Conservation (phyloP, 305 asterid genomes). For the Plantago rigida region DNA sequence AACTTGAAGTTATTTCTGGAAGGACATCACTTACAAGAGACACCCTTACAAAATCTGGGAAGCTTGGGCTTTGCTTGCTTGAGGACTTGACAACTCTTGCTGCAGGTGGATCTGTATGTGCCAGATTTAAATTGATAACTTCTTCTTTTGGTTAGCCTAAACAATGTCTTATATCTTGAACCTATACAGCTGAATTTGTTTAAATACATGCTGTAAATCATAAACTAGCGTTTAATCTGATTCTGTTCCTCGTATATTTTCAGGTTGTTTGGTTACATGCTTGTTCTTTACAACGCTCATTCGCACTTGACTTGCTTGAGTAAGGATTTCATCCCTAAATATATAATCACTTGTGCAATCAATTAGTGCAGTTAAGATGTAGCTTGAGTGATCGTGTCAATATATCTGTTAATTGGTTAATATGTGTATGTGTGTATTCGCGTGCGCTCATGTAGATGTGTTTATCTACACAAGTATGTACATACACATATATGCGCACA, state of each 20-base stretch:
- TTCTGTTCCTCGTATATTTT: constrained; percentile 31
- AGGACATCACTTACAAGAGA: constrained; percentile 55
- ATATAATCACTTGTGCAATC: constrained; percentile 11
- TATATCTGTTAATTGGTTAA: background rate
- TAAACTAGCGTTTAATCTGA: constrained; percentile 16
- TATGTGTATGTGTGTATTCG: too few relatives aligned
- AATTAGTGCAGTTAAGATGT: constrained; percentile 10
- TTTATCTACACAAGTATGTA: background rate
- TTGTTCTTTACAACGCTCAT: constrained; percentile 75
- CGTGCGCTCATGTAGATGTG: too few relatives aligned
- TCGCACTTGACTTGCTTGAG: constrained; percentile 94
- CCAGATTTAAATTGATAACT: constrained; percentile 36
- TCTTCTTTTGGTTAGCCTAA: constrained; percentile 26
- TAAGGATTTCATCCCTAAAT: constrained; percentile 36
- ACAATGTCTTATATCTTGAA: constrained; percentile 18
- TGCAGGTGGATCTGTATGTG: constrained; percentile 99
- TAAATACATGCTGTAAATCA: constrained; percentile 20
- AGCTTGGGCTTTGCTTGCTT: constrained; percentile 87
- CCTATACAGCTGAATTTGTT: constrained; percentile 1
- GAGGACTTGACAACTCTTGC: constrained; percentile 99
- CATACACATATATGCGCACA: background rate
- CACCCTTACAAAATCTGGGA: constrained; percentile 59
- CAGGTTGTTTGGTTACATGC: constrained; percentile 83
- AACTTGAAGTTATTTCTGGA: constrained; percentile 61
- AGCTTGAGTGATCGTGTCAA: background rate